A percentile compares a stretch with the other conserved stretches of the same genome.
Conservation (phyloP, 176 grass and related monocot species). For the Lolium perenne region DNA sequence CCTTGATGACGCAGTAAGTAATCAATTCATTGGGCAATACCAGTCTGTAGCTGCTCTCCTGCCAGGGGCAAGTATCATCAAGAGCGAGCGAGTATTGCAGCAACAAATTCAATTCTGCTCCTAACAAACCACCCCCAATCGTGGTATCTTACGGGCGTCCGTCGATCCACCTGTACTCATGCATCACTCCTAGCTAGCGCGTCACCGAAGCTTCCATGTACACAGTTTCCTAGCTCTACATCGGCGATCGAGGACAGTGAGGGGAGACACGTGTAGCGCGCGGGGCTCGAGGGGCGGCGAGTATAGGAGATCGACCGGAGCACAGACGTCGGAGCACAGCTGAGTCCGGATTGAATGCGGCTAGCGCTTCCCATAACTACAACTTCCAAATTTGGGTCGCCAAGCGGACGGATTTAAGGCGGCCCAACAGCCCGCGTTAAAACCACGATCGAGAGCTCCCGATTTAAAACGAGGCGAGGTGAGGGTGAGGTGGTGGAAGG, state of each 20-base stretch:
- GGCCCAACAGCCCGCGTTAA: conserved; percentile 69
- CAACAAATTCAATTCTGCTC: conserved; percentile 40
- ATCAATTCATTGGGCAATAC: conserved; percentile 26
- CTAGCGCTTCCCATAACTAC: conserved; percentile 56
- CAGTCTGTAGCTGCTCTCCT: conserved; percentile 32
- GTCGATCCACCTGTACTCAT: neutral
- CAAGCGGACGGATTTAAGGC: conserved; percentile 68
- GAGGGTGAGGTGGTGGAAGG: neutral
- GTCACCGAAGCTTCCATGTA: conserved; percentile 35
- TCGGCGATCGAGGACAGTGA: too few relatives aligned
- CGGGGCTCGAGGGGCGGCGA: too few relatives aligned
- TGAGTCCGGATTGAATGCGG: conserved; percentile 75
- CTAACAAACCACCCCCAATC: neutral
- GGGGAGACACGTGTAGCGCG: too few relatives aligned
- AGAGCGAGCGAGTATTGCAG: conserved; percentile 5
- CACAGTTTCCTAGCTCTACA: neutral
- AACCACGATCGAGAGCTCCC: conserved; percentile 8
- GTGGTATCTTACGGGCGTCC: neutral
- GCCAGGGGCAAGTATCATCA: conserved; percentile 11
- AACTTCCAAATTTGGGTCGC: conserved; percentile 67
- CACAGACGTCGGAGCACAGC: conserved; percentile 12
- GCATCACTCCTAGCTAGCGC: neutral
- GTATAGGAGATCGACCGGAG: neutral
- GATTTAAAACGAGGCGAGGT: conserved; percentile 49
- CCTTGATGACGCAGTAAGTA: conserved; percentile 40